Percentiles rank a stretch among this genome's conserved stretches.
These are phyloP conservation scores for Suhomyces chickasaworum DNA, from an alignment of 1,139 yeast species.

Conservation along the genomic window DNA sequence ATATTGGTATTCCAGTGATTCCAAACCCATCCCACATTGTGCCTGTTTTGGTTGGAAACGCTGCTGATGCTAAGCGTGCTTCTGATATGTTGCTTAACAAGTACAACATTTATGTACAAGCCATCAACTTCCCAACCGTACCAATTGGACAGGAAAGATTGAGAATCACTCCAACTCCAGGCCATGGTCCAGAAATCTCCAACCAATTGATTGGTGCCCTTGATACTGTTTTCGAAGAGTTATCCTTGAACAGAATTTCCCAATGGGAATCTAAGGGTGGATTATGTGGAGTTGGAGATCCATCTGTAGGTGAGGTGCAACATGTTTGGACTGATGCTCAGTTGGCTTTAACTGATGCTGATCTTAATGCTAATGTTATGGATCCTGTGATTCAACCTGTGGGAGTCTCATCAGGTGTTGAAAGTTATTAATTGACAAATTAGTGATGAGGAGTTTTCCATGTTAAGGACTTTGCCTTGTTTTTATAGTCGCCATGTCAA, in stretches of 20 bases:
- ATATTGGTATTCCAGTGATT: conserved; percentile 87
- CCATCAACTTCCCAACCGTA: conserved; percentile 97
- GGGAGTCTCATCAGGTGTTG: conserved; percentile 71
- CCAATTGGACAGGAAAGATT: conserved; percentile 94
- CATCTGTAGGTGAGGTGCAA: conserved; percentile 41
- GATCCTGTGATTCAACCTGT: conserved; percentile 61
- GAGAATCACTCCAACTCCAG: conserved; percentile 97
- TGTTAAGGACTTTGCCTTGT: background rate
- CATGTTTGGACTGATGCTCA: conserved; percentile 87
- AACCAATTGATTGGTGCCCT: conserved; percentile 77
- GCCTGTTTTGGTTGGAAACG: conserved; percentile 92
- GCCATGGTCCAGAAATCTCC: conserved; percentile 77
- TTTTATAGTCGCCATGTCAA: conserved; percentile 7
- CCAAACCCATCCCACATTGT: conserved; percentile 98
- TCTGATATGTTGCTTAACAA: conserved; percentile 84
- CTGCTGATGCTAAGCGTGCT: conserved; percentile 87
- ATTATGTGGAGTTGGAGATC: conserved; percentile 81
- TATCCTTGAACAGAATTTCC: conserved; percentile 69
- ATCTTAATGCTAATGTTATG: conserved; percentile 64
- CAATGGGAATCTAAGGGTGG: conserved; percentile 87
- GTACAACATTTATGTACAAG: conserved; percentile 91
- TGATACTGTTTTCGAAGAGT: conserved; percentile 75
- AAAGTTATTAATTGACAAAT: conserved; percentile 1
- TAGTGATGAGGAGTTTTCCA: background rate
- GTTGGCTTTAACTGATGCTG: conserved; percentile 59